Conservation (phyloP, 768 basidiomycete genomes). For the Coprinopsis strossmayeri region DNA sequence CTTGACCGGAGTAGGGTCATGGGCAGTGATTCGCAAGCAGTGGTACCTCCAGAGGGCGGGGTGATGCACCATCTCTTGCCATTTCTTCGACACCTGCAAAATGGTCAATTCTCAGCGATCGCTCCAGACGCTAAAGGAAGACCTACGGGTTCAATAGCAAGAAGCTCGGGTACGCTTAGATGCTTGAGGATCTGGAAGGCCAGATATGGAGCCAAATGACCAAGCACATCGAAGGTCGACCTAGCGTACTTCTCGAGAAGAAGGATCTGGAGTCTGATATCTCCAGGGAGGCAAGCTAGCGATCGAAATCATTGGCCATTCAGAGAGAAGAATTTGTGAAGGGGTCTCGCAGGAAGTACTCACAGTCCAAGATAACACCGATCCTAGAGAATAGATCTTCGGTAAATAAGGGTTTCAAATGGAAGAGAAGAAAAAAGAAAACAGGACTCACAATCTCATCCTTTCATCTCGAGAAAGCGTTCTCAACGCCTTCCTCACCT, state of each 20-base stretch:
- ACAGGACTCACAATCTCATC: slow-evolving; percentile 60
- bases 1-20: slow-evolving; percentile 62
- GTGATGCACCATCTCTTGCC: slow-evolving; percentile 43
- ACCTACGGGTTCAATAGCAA: slow-evolving; percentile 51
- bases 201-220: slow-evolving; percentile 60
- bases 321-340: too few relatives aligned
- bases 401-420: slow-evolving; percentile 3
- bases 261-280: slow-evolving; percentile 77
- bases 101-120: slow-evolving; percentile 7
- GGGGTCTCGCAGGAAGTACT: too few relatives aligned
- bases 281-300: slow-evolving; percentile 74
- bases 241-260: slow-evolving; percentile 79
- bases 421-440: background rate
- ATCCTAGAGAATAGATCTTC: slow-evolving; percentile 31
- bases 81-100: slow-evolving; percentile 39
- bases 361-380: slow-evolving; percentile 56
- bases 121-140: slow-evolving; percentile 22
- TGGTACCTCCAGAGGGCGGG: slow-evolving; percentile 76
- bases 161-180: slow-evolving; percentile 50
- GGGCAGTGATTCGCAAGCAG: slow-evolving; percentile 64
- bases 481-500: slow-evolving; percentile 58
- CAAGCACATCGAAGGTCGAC: slow-evolving; percentile 79
- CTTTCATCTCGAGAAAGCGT: slow-evolving; percentile 59
- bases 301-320: background rate
- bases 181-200: slow-evolving; percentile 56